Conservation (phyloP, 23 red algal species). For the Cyanidiococcus yangmingshanensis region DNA sequence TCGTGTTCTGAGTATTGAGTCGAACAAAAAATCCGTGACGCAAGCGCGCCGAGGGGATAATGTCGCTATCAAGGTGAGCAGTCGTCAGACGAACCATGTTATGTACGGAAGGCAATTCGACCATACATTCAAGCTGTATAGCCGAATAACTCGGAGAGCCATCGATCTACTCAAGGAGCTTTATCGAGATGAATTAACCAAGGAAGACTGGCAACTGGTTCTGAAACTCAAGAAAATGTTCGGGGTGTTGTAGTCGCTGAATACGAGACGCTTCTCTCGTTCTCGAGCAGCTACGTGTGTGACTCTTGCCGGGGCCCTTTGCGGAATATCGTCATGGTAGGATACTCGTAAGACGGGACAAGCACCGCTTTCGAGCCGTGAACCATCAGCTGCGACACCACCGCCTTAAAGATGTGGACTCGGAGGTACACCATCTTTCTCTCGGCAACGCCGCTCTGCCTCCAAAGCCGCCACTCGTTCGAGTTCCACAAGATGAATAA, state of each 20-base stretch:
- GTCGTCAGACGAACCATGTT: slow-evolving; percentile 58
- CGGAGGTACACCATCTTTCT: slow-evolving; percentile 9
- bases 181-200: slow-evolving; percentile 80
- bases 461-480: neutral
- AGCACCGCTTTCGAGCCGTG: neutral
- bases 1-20: slow-evolving; percentile 66
- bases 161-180: slow-evolving; percentile 84
- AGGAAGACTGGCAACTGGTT: slow-evolving; percentile 83
- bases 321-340: too few species aligned
- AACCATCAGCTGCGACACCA: too few species aligned
- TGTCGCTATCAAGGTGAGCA: slow-evolving; percentile 79
- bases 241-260: slow-evolving; percentile 41
- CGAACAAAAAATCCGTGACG: slow-evolving; percentile 73
- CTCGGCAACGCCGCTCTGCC: neutral
- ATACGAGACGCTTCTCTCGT: neutral
- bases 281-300: neutral
- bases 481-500: slow-evolving; percentile 5
- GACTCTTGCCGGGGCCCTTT: too few species aligned
- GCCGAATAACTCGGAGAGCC: slow-evolving; percentile 71
- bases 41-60: slow-evolving; percentile 60
- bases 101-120: slow-evolving; percentile 96
- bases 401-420: neutral
- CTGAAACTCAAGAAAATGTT: slow-evolving; percentile 90
- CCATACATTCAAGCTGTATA: slow-evolving; percentile 46
- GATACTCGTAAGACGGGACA: too few species aligned